Evolutionary conservation across 305 asterid genomes (phyloP).

Genomic region (Rubia balearica): DNA sequence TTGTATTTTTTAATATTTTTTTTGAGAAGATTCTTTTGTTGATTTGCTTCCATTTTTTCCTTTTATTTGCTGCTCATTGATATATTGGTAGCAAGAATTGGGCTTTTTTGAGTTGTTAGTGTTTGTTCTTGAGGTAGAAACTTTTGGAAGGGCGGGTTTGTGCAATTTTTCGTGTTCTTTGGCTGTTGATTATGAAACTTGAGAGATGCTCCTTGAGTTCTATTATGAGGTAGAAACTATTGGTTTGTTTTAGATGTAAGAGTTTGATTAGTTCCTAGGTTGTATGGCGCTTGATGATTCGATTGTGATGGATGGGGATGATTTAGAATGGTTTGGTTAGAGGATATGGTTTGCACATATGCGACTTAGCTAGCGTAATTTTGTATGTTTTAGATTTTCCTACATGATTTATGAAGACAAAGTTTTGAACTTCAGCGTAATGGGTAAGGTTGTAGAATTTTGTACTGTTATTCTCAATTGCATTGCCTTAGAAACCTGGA

Average conservation of each 20-base stretch:
- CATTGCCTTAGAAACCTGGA: background rate
- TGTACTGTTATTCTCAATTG: background rate
- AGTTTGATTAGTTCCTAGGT: background rate
- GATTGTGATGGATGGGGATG: background rate
- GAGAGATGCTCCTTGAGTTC: constrained; percentile 4
- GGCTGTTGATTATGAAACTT: background rate
- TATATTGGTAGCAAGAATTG: background rate
- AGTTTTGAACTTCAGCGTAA: background rate
- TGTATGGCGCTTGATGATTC: background rate
- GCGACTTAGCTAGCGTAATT: background rate
- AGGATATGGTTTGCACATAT: background rate
- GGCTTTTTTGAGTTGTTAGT: background rate
- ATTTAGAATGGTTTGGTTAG: background rate
- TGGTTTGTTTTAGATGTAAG: background rate
- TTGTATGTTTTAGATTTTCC: background rate
- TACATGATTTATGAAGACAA: background rate
- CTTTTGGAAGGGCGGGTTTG: background rate
- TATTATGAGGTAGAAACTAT: background rate
- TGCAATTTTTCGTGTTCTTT: background rate
- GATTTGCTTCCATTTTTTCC: no score
- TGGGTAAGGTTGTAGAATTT: background rate
- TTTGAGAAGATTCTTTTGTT: no score
- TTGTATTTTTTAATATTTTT: no score
- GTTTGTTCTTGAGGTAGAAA: background rate
- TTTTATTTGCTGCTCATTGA: background rate